Conservation (phyloP, 805 yeast genomes). For the Saccharomycopsis olivae region DNA sequence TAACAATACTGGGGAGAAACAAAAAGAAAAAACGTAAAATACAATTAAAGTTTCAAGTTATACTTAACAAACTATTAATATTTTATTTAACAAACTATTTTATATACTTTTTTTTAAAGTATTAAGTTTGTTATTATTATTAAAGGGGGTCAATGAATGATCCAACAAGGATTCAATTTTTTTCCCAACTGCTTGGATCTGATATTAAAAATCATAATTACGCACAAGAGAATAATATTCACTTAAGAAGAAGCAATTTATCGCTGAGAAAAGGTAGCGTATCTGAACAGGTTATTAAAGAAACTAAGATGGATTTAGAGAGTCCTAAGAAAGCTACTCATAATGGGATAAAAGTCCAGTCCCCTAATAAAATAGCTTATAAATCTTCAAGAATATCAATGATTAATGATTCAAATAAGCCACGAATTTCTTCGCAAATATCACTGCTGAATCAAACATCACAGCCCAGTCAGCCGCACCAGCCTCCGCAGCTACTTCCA, state of each 20-base stretch:
- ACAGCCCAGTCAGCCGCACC: neutral
- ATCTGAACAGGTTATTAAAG: neutral
- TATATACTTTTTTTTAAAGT: too few species aligned
- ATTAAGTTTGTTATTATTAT: too few species aligned
- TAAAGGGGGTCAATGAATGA: conserved; percentile 7
- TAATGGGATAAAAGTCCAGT: neutral
- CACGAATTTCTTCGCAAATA: neutral
- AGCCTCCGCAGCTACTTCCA: neutral
- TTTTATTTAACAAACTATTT: too few species aligned
- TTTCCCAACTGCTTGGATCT: conserved; percentile 10
- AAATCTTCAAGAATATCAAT: neutral
- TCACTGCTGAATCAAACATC: neutral
- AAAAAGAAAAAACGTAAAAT: too few species aligned
- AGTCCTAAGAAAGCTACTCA: neutral
- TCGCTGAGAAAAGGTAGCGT: too few species aligned
- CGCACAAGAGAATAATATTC: conserved; percentile 4
- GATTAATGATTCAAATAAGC: conserved; percentile 1
- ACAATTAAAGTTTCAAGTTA: too few species aligned
- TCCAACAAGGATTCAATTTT: conserved; percentile 9
- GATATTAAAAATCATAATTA: conserved; percentile 16
- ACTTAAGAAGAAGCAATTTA: neutral
- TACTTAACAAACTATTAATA: too few species aligned
- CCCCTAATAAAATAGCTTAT: neutral
- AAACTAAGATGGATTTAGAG: neutral
- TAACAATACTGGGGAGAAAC: too few species aligned